Conservation (phyloP, 1,284 basidiomycete genomes). For the Meira nashicola region DNA sequence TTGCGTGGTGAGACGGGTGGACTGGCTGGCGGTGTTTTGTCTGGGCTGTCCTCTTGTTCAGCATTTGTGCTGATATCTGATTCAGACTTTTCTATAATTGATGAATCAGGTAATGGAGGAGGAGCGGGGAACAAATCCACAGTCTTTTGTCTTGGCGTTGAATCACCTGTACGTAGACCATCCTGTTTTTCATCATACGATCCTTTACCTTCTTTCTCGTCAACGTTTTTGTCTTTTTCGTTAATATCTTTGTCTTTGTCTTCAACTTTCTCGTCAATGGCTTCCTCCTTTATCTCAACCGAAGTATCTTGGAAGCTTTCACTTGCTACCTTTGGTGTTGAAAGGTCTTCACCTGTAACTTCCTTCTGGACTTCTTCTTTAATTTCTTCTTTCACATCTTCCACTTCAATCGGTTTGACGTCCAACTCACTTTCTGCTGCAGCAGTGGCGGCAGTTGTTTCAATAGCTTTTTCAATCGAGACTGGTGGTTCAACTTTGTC, state of each 20-base stretch:
- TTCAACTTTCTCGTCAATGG: background rate
- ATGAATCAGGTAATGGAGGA: no score
- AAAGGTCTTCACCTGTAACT: background rate
- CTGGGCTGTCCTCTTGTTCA: no score
- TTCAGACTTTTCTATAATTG: no score
- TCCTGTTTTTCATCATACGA: no score
- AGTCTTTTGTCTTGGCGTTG: no score
- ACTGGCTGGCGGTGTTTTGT: no score
- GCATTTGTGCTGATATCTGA: no score
- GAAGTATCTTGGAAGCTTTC: background rate
- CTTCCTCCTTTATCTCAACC: background rate
- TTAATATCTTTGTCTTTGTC: background rate
- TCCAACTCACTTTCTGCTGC: background rate
- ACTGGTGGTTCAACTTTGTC: background rate
- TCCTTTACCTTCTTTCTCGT: background rate
- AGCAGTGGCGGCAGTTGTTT: background rate
- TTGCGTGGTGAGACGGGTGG: no score
- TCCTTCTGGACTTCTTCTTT: conserved; percentile 8
- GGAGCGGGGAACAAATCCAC: no score
- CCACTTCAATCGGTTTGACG: background rate
- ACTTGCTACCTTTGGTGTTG: no score
- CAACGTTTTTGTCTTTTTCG: background rate
- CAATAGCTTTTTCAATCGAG: no score
- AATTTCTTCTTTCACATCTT: conserved; percentile 2
- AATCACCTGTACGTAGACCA: no score